Conservation (phyloP, 1,139 yeast species). For the Saccharomycopsis crataegensis region DNA sequence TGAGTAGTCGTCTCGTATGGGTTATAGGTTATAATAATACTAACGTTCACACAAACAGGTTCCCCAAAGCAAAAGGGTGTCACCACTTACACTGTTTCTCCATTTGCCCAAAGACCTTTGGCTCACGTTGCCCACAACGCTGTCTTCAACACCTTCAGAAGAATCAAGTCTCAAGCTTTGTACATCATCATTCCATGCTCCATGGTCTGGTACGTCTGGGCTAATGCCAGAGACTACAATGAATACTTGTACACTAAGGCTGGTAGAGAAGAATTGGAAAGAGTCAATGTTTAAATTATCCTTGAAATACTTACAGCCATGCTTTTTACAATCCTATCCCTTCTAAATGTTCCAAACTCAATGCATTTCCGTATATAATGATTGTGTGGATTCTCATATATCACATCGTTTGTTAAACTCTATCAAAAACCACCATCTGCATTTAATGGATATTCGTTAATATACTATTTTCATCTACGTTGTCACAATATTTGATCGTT, state of each 20-base stretch:
- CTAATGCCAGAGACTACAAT: slow-evolving; percentile 82
- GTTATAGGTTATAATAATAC: not conserved
- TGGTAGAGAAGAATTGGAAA: slow-evolving; percentile 89
- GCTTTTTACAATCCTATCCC: not conserved
- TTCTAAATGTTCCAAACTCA: too few species aligned
- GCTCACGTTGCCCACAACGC: slow-evolving; percentile 83
- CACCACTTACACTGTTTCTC: slow-evolving; percentile 83
- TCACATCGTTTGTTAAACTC: too few species aligned
- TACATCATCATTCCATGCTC: slow-evolving; percentile 73
- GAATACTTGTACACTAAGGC: slow-evolving; percentile 95
- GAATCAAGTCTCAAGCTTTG: slow-evolving; percentile 81
- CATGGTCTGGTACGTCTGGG: slow-evolving; percentile 83
- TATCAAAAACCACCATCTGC: too few species aligned
- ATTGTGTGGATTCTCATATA: too few species aligned
- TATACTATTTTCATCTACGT: too few species aligned
- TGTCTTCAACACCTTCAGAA: slow-evolving; percentile 89
- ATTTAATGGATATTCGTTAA: too few species aligned
- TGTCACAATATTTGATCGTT: too few species aligned
- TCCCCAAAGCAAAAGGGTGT: slow-evolving; percentile 85
- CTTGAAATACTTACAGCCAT: not conserved
- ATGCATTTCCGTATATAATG: too few species aligned
- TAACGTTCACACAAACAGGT: slow-evolving; percentile 32
- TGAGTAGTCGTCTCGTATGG: not conserved
- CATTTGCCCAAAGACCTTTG: slow-evolving; percentile 88
- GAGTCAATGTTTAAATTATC: slow-evolving; percentile 52